phyloP scores from a whole-genome alignment of 1,284 basidiomycete genomes.

The Ceratorhiza oryzae-sativae region DNA sequence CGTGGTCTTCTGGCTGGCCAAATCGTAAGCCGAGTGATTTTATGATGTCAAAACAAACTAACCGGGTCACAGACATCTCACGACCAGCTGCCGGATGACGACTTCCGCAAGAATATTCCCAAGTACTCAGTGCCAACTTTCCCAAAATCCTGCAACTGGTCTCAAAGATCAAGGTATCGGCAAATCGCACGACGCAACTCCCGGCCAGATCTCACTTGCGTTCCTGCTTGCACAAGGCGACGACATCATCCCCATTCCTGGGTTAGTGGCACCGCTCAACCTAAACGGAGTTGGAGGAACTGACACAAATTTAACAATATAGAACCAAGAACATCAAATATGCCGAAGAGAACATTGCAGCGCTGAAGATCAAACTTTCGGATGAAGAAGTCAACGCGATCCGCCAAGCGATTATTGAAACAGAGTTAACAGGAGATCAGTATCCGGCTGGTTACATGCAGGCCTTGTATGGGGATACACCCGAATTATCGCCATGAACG shows the following conservation, averaged over 20 bases:
- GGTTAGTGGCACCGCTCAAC: constrained; percentile 44
- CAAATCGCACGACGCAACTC: constrained; percentile 56
- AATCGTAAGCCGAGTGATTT: neutral
- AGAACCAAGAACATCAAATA: constrained; percentile 48
- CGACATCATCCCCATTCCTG: constrained; percentile 64
- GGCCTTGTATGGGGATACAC: constrained; percentile 14
- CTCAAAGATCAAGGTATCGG: constrained; percentile 58
- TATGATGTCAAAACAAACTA: neutral
- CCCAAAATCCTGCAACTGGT: constrained; percentile 63
- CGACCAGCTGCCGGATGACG: constrained; percentile 23
- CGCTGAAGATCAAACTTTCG: constrained; percentile 52
- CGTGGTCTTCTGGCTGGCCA: constrained; percentile 53
- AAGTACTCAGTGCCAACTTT: constrained; percentile 60
- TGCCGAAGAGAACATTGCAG: constrained; percentile 55
- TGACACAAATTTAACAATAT: neutral
- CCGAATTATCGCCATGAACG: neutral
- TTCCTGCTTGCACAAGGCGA: constrained; percentile 66
- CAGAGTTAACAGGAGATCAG: constrained; percentile 43
- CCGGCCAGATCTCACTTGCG: constrained; percentile 65
- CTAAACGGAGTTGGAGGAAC: neutral
- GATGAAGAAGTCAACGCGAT: constrained; percentile 53
- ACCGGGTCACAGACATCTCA: constrained; percentile 10
- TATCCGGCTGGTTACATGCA: constrained; percentile 22
- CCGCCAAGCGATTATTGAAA: constrained; percentile 51
- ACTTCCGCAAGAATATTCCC: constrained; percentile 37